Base-by-base conservation (phyloP, 1,139 yeast species). In the Magnusiomyces magnusii region DNA sequence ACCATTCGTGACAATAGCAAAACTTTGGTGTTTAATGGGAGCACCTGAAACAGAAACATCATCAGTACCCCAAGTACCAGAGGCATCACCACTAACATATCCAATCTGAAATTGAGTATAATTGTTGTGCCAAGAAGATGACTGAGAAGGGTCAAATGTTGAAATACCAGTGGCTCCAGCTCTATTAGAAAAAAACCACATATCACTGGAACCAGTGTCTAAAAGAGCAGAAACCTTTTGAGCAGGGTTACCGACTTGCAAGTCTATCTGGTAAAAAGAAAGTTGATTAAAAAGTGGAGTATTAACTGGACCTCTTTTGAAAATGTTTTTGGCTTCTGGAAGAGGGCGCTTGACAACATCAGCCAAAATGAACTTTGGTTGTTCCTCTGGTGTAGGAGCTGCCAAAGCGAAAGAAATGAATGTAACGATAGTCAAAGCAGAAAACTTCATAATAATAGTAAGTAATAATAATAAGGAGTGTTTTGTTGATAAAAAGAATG, bases 161-260 rank as follows among this genome's bases (percentile, higher is more conserved):
- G 57, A 56, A 23, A 53, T 39, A 34, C 64, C 58, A 23, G 50
- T 55, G 3, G 47, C 15, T 2, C 59, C 67, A 21, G 49, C 31
- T 13, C 67, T 66, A 2, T 68, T 63, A 9, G 68, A 65, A 34
- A 60, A 60, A 56, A 76, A 69, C 79, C 79, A 76, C 54, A 76
- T 68, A 61, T 76, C 79, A 44, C 76, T 67, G 24, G 76, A 72
- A 15, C 78, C 78, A 2, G 80, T 76, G 61, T 76, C 79, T 41
- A 76, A 61, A 57, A 71, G 64, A 13, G 74, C 73, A 13, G 66
- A 61, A 42, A 73, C 66, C 44, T 63, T 59, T 60, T 74, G 76
- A 19, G 66, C 63, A 15, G 76, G 71, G 23, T 72, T 68, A n/a
- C 79, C 79, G n/a, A 76, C 60, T 36, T 61, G 56, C 52, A 75